These are phyloP conservation scores for Candida sanyiensis DNA, from an alignment of 805 yeast genomes.

Conservation along the genomic window DNA sequence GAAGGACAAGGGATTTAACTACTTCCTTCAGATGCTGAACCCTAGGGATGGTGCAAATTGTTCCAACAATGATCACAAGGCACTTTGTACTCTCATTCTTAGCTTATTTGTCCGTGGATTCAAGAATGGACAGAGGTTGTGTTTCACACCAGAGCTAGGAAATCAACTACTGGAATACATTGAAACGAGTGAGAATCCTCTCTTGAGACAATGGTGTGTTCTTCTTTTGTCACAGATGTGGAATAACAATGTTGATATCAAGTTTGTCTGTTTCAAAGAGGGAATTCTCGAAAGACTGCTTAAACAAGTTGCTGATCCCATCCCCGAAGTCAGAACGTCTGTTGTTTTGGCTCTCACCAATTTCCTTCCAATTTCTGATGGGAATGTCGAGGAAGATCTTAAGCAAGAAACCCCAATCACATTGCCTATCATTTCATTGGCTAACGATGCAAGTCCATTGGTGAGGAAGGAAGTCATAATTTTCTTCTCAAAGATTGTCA, in stretches of 20 bases:
- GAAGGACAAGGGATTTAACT: conserved; percentile 85
- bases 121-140: conserved; percentile 71
- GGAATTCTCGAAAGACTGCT: conserved; percentile 54
- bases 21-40: conserved; percentile 75
- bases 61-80: conserved; percentile 65
- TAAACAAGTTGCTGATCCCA: conserved; percentile 71
- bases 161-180: conserved; percentile 61
- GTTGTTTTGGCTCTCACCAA: conserved; percentile 67
- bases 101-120: conserved; percentile 80
- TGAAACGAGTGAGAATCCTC: conserved; percentile 72
- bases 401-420: conserved; percentile 68
- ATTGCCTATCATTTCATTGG: conserved; percentile 54
- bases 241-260: conserved; percentile 67
- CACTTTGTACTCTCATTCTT: conserved; percentile 90
- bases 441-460: conserved; percentile 84
- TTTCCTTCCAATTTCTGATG: conserved; percentile 44
- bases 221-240: conserved; percentile 73
- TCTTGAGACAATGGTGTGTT: conserved; percentile 89
- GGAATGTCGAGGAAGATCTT: conserved; percentile 38
- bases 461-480: conserved; percentile 82
- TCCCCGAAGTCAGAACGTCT: conserved; percentile 92
- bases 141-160: conserved; percentile 69
- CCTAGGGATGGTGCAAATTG: conserved; percentile 28
- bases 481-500: conserved; percentile 68
- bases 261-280: conserved; percentile 60